Base-by-base conservation (phyloP, 129 eudicot genomes). In the Deinandra increscens region DNA sequence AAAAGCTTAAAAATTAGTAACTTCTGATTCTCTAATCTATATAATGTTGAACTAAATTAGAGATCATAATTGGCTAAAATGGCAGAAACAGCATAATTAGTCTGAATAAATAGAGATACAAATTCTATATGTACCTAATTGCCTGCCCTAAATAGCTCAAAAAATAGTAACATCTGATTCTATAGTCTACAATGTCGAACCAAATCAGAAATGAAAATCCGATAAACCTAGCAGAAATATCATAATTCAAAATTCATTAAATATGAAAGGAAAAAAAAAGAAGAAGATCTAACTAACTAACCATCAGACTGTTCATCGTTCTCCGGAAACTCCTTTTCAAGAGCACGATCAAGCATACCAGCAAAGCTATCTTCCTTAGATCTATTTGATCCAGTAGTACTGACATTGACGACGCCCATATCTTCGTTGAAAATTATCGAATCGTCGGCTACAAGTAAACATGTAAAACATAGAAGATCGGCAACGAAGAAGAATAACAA, bases 271-370 rank as follows among this genome's bases (percentile, higher is more conserved):
- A 6, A 36, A 36, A 36, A 36, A 4, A n/a, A n/a, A n/a, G n/a
- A n/a, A 36, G 6, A 36, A 36, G 39, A 36, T 36, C 39, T 36
- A 36, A 36, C 60, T 62, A 70, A 73, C 79, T 73, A 60, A 91
- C 97, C 95, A 53, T 85, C 87, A 34, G 85, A 64, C 29, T 78
- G 82, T 23, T 87, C 95, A 3, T 88, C 86, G 68, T 81, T 85
- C 67, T 87, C 97, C 13, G 86, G 76, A 69, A 91, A 91, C 88
- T 91, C 97, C 69, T 91, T 91, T 36, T 87, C 94, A 9, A 91
- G 78, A 51, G 96, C 97, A 55, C 84, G 85, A 84, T 85, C 97
- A 60, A 91, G 53, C 79, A 91, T 91, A 48, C 79, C 92, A 68
- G 92, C 97, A 18, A 91, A 80, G 68, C 87, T 87, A 37, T 54